phyloP scores from a whole-genome alignment of 139 green algal genomes.

The Limnomonas spitsbergensis region DNA sequence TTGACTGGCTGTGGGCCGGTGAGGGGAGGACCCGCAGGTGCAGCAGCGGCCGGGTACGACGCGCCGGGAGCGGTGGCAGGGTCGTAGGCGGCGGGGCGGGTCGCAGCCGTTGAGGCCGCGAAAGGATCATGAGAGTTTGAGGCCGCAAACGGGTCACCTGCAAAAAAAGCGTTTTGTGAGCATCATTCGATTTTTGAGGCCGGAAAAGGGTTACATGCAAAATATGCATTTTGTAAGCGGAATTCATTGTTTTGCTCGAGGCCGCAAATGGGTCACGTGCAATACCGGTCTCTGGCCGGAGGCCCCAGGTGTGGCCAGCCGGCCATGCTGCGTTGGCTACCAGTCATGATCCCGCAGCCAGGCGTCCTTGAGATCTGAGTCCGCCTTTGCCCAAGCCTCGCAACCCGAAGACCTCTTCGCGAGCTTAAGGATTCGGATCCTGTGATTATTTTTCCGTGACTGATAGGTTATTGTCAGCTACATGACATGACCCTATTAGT shows the following conservation, averaged over 20 bases:
- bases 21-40: not conserved
- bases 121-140: constrained; percentile 18
- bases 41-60: not conserved
- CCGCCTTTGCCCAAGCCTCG: no score
- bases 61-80: not conserved
- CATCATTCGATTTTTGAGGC: not conserved
- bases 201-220: not conserved
- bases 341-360: no score
- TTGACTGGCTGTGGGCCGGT: not conserved
- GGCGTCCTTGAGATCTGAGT: no score
- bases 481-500: no score
- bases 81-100: not conserved
- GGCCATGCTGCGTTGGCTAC: no score
- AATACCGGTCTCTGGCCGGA: no score
- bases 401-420: no score
- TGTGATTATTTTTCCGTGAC: no score
- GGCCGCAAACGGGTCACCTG: constrained; percentile 21
- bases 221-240: not conserved
- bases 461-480: no score
- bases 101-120: not conserved
- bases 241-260: not conserved
- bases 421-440: no score
- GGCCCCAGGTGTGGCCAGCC: no score
- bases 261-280: not conserved
- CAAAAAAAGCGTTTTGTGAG: not conserved